These are phyloP conservation scores for Chlorella variabilis DNA, from an alignment of 163 green algal species.

Conservation along the genomic window DNA sequence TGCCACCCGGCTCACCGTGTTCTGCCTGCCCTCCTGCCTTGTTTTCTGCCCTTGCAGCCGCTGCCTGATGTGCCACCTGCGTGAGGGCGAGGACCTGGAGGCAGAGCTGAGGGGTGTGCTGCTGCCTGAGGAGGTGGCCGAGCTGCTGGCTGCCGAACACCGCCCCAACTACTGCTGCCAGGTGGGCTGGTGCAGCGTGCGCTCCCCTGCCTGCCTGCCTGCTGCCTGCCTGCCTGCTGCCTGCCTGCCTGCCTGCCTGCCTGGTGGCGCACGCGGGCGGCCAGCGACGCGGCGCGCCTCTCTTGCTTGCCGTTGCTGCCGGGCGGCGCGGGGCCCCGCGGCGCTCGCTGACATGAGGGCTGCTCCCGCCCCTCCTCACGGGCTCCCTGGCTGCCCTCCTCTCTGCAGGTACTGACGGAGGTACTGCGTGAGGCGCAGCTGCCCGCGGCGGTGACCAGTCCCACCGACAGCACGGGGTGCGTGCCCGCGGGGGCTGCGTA, in stretches of 20 bases:
- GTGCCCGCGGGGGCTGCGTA: constrained; percentile 29
- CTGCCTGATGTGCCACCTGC: constrained; percentile 35
- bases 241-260: too few species aligned
- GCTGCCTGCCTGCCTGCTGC: too few species aligned
- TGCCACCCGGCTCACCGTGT: too few species aligned
- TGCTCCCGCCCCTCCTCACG: too few species aligned
- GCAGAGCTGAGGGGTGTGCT: constrained; percentile 50
- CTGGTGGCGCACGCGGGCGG: too few species aligned
- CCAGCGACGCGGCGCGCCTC: too few species aligned
- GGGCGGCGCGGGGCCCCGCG: too few species aligned
- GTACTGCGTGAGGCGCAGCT: constrained; percentile 20
- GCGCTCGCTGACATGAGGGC: too few species aligned
- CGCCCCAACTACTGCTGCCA: constrained; percentile 6
- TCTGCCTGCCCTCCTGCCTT: constrained; percentile 65
- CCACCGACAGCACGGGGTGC: not conserved
- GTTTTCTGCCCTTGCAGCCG: constrained; percentile 10
- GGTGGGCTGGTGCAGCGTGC: not conserved
- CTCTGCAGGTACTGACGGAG: constrained; percentile 3
- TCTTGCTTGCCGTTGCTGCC: too few species aligned
- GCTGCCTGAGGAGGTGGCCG: constrained; percentile 61
- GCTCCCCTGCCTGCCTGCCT: not conserved
- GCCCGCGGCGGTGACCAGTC: not conserved
- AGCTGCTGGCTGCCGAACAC: not conserved
- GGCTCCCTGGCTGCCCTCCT: too few species aligned
- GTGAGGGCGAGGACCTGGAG: constrained; percentile 21